phyloP scores from a whole-genome alignment of 177 flowering plant species.

The Vitis hybrid region DNA sequence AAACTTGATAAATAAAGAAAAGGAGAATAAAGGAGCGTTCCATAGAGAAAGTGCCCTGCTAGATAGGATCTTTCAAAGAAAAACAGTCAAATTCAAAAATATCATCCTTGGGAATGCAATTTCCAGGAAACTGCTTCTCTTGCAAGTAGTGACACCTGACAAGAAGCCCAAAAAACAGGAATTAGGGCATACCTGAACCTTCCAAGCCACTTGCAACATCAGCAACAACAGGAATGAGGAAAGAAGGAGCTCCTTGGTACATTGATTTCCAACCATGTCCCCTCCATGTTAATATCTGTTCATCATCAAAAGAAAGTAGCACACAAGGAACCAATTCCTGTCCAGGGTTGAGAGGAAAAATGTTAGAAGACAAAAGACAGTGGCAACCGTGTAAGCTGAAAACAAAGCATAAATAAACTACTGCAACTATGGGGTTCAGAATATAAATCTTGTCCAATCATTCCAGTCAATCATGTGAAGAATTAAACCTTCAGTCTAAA shows the following conservation, averaged over 20 bases:
- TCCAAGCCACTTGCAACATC: constrained; percentile 13
- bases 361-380: neutral
- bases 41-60: too few species aligned
- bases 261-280: constrained; percentile 81
- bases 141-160: constrained; percentile 1
- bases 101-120: neutral
- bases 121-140: constrained; percentile 9
- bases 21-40: too few species aligned
- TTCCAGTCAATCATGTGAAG: too few species aligned
- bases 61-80: too few species aligned
- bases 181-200: constrained; percentile 40
- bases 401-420: neutral
- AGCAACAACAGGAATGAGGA: constrained; percentile 9
- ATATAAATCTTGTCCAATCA: too few species aligned
- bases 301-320: constrained; percentile 83
- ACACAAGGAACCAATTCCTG: constrained; percentile 99
- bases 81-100: too few species aligned
- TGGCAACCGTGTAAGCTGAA: neutral
- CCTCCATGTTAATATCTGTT: constrained; percentile 92
- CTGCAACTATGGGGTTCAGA: neutral
- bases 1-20: too few species aligned
- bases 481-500: too few species aligned
- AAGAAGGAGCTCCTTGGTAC: constrained; percentile 34
- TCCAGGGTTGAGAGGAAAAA: constrained; percentile 3
- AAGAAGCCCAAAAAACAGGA: neutral